Conservation (phyloP, 805 yeast species). For the Candida suzukii region DNA sequence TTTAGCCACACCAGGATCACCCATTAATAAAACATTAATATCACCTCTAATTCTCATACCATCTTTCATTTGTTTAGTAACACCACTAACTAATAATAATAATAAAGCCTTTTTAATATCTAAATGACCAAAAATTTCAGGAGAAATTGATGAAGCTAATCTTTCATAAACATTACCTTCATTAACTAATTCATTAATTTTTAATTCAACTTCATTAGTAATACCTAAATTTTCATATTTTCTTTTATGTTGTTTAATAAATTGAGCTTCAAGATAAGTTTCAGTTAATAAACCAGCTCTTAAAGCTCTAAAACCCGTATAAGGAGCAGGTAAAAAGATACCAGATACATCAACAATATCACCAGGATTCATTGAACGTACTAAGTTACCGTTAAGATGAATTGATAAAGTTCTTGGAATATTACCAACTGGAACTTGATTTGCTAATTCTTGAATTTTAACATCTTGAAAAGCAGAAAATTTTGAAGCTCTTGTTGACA, state of each 20-base stretch:
- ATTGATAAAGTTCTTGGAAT: constrained; percentile 84
- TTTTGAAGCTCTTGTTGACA: constrained; percentile 93
- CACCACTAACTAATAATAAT: constrained; percentile 87
- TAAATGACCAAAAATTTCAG: constrained; percentile 90
- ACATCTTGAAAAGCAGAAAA: constrained; percentile 94
- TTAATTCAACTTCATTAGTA: constrained; percentile 46
- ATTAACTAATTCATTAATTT: constrained; percentile 46
- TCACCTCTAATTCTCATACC: constrained; percentile 98
- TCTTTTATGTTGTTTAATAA: constrained; percentile 80
- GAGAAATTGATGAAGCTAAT: constrained; percentile 87
- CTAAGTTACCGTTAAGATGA: constrained; percentile 89
- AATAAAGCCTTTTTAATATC: constrained; percentile 91
- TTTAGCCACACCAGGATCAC: constrained; percentile 99
- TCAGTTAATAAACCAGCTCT: constrained; percentile 92
- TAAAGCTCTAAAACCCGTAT: constrained; percentile 90
- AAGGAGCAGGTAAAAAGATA: constrained; percentile 87
- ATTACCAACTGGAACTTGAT: constrained; percentile 97
- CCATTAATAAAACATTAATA: constrained; percentile 92
- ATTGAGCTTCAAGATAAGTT: constrained; percentile 85
- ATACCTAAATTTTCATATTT: constrained; percentile 65
- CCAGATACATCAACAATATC: constrained; percentile 93
- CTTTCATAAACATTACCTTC: constrained; percentile 73
- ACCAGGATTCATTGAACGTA: constrained; percentile 85
- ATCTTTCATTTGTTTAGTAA: constrained; percentile 88
- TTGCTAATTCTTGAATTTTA: constrained; percentile 87